These are phyloP conservation scores for Thermoascus crustaceus DNA, from an alignment of 2,329 filamentous ascomycete genomes.

Conservation along the genomic window DNA sequence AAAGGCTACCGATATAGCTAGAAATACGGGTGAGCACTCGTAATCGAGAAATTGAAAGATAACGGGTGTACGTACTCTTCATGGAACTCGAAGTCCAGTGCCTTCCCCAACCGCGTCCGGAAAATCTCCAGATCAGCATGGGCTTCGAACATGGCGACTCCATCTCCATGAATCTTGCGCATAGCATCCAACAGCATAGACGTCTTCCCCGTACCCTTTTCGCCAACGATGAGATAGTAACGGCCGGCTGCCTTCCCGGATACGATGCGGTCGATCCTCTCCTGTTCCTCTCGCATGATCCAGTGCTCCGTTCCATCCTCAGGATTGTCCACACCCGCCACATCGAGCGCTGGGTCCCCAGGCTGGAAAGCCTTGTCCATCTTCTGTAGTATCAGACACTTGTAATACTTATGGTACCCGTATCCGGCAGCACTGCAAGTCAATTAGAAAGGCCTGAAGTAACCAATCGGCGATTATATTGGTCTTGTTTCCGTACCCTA, in stretches of 20 bases:
- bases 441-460: constrained; percentile 5
- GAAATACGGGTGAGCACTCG: constrained; percentile 8
- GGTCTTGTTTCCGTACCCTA: constrained; percentile 57
- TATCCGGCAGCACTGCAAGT: constrained; percentile 54
- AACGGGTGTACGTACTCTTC: constrained; percentile 62
- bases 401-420: constrained; percentile 76
- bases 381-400: constrained; percentile 80
- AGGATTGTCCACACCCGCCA: constrained; percentile 54
- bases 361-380: constrained; percentile 88
- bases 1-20: constrained; percentile 74
- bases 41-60: background rate
- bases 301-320: constrained; percentile 54
- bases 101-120: constrained; percentile 82
- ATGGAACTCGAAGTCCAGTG: constrained; percentile 91
- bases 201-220: constrained; percentile 94
- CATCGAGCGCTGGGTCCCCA: constrained; percentile 78
- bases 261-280: constrained; percentile 73
- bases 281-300: constrained; percentile 77
- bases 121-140: constrained; percentile 95
- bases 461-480: constrained; percentile 1
- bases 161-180: constrained; percentile 82
- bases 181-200: constrained; percentile 96
- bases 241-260: constrained; percentile 64
- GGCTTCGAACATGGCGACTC: constrained; percentile 90
- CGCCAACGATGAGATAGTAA: constrained; percentile 85